These are phyloP conservation scores for Xylariaceae sp. DNA, from an alignment of 2,329 filamentous ascomycete species.

Conservation along the genomic window DNA sequence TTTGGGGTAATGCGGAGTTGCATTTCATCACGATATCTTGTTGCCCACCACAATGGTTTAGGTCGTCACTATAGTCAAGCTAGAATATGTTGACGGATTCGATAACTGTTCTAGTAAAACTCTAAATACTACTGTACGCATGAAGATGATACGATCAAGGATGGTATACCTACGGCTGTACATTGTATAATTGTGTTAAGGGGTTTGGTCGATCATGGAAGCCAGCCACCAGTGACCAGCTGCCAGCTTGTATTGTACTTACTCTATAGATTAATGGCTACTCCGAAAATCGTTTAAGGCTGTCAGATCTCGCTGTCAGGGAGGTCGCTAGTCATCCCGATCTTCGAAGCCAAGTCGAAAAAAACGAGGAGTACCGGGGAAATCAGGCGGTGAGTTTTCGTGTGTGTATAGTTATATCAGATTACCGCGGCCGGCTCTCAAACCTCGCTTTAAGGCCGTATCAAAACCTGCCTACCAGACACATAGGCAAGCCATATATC, in stretches of 20 bases:
- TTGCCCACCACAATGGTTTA: too few relatives aligned
- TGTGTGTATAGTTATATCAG: constrained; percentile 5
- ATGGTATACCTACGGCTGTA: too few relatives aligned
- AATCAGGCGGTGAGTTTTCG: constrained; percentile 15
- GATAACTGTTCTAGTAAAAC: too few relatives aligned
- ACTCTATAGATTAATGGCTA: constrained; percentile 8
- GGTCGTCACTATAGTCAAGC: too few relatives aligned
- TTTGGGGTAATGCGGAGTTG: too few relatives aligned
- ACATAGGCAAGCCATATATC: constrained; percentile 16
- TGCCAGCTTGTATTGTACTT: not conserved
- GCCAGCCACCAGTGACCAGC: too few relatives aligned
- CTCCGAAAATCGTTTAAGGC: not conserved
- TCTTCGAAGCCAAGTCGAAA: not conserved
- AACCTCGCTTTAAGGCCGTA: constrained; percentile 10
- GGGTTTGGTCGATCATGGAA: too few relatives aligned
- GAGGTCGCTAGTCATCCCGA: not conserved
- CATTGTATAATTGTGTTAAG: too few relatives aligned
- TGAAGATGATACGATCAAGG: too few relatives aligned
- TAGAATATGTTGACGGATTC: too few relatives aligned
- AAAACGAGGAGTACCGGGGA: constrained; percentile 3
- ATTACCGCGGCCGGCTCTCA: constrained; percentile 19
- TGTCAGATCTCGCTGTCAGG: not conserved
- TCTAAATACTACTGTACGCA: too few relatives aligned
- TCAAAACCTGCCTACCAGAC: constrained; percentile 4
- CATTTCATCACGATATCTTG: too few relatives aligned